phyloP scores from a whole-genome alignment of 1,139 yeast genomes.

The Taiozyma sp. region DNA sequence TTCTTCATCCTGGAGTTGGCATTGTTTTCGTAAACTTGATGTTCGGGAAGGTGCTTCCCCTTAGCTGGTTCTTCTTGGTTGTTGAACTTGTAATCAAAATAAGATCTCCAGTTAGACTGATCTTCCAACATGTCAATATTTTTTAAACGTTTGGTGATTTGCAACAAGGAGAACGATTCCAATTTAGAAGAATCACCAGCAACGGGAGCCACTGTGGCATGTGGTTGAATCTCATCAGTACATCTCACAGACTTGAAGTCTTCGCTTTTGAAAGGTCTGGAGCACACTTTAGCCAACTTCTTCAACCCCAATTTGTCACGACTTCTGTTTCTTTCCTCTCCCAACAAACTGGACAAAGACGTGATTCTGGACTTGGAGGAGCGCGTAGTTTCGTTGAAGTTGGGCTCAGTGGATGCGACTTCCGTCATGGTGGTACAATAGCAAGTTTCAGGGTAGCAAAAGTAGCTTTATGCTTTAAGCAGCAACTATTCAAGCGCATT shows the following conservation, averaged over 20 bases:
- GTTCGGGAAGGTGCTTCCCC: background rate
- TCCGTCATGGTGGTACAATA: background rate
- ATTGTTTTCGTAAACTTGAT: background rate
- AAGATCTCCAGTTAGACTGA: conserved; percentile 1
- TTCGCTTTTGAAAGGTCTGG: conserved; percentile 16
- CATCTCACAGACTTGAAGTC: background rate
- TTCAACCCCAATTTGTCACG: conserved; percentile 21
- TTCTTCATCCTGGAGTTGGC: background rate
- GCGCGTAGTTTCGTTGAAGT: conserved; percentile 4
- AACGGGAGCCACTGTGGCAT: background rate
- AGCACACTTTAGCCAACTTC: conserved; percentile 24
- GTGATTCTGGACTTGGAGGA: conserved; percentile 15
- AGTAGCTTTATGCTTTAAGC: background rate
- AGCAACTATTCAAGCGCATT: background rate
- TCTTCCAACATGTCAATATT: background rate
- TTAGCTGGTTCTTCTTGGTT: background rate
- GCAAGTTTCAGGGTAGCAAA: background rate
- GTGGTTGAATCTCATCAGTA: background rate
- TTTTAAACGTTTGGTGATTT: conserved; percentile 4
- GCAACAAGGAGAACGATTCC: conserved; percentile 9
- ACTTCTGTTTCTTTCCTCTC: conserved; percentile 3
- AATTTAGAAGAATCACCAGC: conserved; percentile 7
- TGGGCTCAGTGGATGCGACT: background rate
- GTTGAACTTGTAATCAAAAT: conserved; percentile 3
- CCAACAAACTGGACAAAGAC: conserved; percentile 17